phyloP scores from a whole-genome alignment of 345 rosid genomes.

The Nasturtium officinale region DNA sequence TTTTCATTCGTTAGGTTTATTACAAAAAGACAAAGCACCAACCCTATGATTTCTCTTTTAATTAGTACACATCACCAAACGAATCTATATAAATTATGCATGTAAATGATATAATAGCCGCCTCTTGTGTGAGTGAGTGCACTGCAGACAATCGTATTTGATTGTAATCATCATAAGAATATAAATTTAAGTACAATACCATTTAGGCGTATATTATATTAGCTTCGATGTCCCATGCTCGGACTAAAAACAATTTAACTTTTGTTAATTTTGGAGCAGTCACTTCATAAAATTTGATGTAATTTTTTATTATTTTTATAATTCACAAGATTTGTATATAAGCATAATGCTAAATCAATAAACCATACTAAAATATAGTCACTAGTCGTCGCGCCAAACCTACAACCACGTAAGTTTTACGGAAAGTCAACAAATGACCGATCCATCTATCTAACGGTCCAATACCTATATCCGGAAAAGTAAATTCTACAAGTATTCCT shows the following conservation, averaged over 20 bases:
- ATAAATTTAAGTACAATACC: neutral
- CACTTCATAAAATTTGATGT: neutral
- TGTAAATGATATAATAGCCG: neutral
- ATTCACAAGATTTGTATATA: neutral
- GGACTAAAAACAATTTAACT: neutral
- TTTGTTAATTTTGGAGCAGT: neutral
- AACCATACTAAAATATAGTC: neutral
- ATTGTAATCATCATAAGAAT: neutral
- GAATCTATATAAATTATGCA: constrained; percentile 27
- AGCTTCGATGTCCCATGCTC: neutral
- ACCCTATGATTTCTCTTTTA: constrained; percentile 20
- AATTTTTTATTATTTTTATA: neutral
- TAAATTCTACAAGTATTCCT: neutral
- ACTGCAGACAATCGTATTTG: constrained; percentile 2
- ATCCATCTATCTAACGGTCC: neutral
- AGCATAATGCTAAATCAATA: neutral
- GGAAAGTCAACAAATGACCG: neutral
- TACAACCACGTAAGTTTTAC: neutral
- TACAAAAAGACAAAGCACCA: constrained; percentile 37
- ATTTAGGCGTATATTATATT: neutral
- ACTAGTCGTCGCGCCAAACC: neutral
- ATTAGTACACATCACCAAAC: constrained; percentile 19
- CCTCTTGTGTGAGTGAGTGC: constrained; percentile 31
- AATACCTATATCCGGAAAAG: neutral
- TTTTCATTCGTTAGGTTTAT: constrained; percentile 35